phyloP scores from a whole-genome alignment of 2,329 filamentous ascomycete genomes.

The Phialocephala subalpina region DNA sequence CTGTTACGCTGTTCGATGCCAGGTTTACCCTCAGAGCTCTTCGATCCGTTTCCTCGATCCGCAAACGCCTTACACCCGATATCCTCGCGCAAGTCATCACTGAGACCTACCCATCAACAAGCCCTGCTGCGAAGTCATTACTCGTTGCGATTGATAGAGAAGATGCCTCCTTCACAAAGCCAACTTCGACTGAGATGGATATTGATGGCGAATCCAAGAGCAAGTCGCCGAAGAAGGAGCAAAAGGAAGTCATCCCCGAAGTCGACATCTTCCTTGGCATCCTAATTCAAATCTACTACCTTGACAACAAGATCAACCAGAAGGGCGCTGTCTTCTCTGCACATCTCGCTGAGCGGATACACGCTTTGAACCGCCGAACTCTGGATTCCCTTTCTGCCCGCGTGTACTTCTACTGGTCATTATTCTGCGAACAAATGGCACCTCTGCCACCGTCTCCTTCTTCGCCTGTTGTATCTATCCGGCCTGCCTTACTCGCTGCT shows the following conservation, averaged over 20 bases:
- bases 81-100: conserved; percentile 82
- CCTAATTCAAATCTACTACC: conserved; percentile 85
- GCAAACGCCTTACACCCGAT: conserved; percentile 86
- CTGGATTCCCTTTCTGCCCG: conserved; percentile 93
- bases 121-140: conserved; percentile 72
- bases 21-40: conserved; percentile 94
- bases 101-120: conserved; percentile 75
- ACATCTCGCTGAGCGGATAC: conserved; percentile 83
- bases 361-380: conserved; percentile 89
- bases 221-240: conserved; percentile 66
- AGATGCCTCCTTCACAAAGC: conserved; percentile 67
- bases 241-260: conserved; percentile 84
- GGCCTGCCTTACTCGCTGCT: conserved; percentile 85
- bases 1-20: conserved; percentile 91
- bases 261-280: conserved; percentile 90
- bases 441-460: conserved; percentile 89
- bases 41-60: conserved; percentile 93
- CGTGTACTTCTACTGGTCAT: conserved; percentile 96
- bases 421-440: conserved; percentile 91
- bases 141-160: conserved; percentile 74
- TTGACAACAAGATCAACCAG: conserved; percentile 83
- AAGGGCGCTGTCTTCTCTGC: conserved; percentile 86
- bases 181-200: conserved; percentile 73
- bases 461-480: conserved; percentile 85
- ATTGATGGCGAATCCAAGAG: conserved; percentile 71